Evolutionary conservation across 2,329 filamentous ascomycete species (phyloP).

Genomic region (Endoconidiophora laricicola): DNA sequence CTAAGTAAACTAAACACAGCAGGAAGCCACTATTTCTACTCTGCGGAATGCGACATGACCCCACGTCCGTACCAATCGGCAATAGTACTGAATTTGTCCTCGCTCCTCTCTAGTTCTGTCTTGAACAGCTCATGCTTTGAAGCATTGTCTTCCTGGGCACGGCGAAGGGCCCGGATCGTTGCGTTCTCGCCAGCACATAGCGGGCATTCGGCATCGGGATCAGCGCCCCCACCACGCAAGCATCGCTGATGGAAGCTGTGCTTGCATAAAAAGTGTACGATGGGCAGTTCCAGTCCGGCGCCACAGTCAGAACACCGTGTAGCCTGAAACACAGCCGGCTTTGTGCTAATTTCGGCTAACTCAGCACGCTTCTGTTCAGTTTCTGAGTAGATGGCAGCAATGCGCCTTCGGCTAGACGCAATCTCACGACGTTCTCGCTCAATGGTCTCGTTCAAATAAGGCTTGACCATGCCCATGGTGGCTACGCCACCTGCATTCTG

Average conservation of each 20-base stretch:
- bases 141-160: constrained; percentile 72
- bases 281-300: constrained; percentile 64
- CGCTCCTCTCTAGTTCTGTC: constrained; percentile 57
- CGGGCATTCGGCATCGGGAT: constrained; percentile 62
- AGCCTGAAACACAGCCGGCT: constrained; percentile 79
- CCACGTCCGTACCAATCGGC: constrained; percentile 91
- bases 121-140: constrained; percentile 80
- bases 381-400: constrained; percentile 67
- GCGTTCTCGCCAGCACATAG: constrained; percentile 71
- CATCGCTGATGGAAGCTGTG: constrained; percentile 93
- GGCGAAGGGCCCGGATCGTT: constrained; percentile 72
- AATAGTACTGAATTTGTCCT: constrained; percentile 76
- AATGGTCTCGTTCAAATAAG: constrained; percentile 78
- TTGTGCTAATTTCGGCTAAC: constrained; percentile 56
- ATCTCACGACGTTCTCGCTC: constrained; percentile 80
- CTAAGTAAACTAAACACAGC: too few relatives aligned
- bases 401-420: constrained; percentile 58
- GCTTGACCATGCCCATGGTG: constrained; percentile 94
- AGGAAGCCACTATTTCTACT: constrained; percentile 16
- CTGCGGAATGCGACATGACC: constrained; percentile 50
- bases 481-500: constrained; percentile 45
- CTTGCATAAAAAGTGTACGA: constrained; percentile 91
- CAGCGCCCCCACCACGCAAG: constrained; percentile 33
- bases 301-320: constrained; percentile 76
- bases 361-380: constrained; percentile 66